These are phyloP conservation scores for Thelonectria olida DNA, from an alignment of 2,329 filamentous ascomycete species.

Conservation along the genomic window DNA sequence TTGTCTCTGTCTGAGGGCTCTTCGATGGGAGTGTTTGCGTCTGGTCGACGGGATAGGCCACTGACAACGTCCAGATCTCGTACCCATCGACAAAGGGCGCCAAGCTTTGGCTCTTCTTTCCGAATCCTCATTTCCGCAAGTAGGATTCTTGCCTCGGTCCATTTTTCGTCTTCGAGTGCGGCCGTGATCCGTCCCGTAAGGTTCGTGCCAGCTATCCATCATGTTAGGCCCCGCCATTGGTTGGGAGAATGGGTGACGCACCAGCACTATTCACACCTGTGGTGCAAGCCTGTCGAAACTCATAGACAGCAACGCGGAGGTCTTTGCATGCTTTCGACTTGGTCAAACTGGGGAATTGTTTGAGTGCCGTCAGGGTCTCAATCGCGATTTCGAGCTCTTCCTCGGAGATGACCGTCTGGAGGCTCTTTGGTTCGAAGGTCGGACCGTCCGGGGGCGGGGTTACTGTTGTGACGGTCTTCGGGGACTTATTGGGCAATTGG, in stretches of 20 bases:
- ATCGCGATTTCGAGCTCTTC: conserved; percentile 75
- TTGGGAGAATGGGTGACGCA: conserved; percentile 34
- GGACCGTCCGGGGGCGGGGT: conserved; percentile 48
- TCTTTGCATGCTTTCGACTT: conserved; percentile 76
- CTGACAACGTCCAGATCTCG: conserved; percentile 75
- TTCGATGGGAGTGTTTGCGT: conserved; percentile 46
- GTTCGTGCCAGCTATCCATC: conserved; percentile 61
- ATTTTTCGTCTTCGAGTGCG: conserved; percentile 72
- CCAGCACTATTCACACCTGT: conserved; percentile 69
- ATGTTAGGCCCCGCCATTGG: not conserved
- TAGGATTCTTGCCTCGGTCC: conserved; percentile 70
- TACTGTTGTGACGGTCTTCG: conserved; percentile 45
- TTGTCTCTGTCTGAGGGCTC: conserved; percentile 57
- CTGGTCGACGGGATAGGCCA: conserved; percentile 66
- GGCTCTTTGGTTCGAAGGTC: conserved; percentile 55
- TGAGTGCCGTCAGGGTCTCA: conserved; percentile 68
- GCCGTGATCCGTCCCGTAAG: conserved; percentile 73
- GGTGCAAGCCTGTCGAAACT: conserved; percentile 74
- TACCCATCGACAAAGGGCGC: conserved; percentile 77
- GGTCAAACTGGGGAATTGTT: conserved; percentile 68
- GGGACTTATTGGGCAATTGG: conserved; percentile 48
- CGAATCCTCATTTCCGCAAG: conserved; percentile 76
- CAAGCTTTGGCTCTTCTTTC: conserved; percentile 71
- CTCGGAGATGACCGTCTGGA: conserved; percentile 64
- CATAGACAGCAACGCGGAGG: conserved; percentile 72